Percentiles rank a stretch among this genome's conserved stretches.
phyloP scores from a whole-genome alignment of 2,329 filamentous ascomycete genomes.

The Tolypocladium cylindrosporum region DNA sequence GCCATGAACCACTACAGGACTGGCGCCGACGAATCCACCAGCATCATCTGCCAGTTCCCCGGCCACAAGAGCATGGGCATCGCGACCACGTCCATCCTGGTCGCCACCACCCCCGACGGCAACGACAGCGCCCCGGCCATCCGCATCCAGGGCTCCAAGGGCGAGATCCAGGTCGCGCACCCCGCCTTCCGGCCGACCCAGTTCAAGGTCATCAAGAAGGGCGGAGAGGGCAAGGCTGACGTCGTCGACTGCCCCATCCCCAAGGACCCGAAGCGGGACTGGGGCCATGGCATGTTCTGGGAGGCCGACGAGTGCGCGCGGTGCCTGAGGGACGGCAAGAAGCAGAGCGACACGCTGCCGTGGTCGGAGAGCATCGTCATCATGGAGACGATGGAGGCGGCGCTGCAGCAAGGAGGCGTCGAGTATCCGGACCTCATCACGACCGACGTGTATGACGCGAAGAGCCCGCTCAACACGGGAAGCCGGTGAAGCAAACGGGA shows the following conservation, averaged over 20 bases:
- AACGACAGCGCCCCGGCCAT: conserved; percentile 55
- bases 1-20: conserved; percentile 65
- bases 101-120: conserved; percentile 51
- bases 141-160: conserved; percentile 69
- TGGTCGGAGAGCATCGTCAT: conserved; percentile 72
- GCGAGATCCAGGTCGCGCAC: conserved; percentile 72
- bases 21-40: conserved; percentile 70
- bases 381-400: conserved; percentile 62
- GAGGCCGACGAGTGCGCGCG: conserved; percentile 72
- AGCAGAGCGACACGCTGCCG: conserved; percentile 62
- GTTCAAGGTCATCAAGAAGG: conserved; percentile 52
- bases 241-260: conserved; percentile 45
- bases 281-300: conserved; percentile 82
- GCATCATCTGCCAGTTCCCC: conserved; percentile 68
- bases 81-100: conserved; percentile 55
- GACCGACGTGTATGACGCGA: conserved; percentile 45
- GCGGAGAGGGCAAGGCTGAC: conserved; percentile 35
- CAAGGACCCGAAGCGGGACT: conserved; percentile 33
- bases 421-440: conserved; percentile 46
- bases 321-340: conserved; percentile 65
- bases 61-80: conserved; percentile 59
- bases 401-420: conserved; percentile 42
- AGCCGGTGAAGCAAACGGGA: conserved; percentile 17
- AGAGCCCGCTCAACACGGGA: conserved; percentile 53
- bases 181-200: conserved; percentile 59